Conservation (phyloP, 169 alveolate species). For the Pseudocohnilembus persalinus region DNA sequence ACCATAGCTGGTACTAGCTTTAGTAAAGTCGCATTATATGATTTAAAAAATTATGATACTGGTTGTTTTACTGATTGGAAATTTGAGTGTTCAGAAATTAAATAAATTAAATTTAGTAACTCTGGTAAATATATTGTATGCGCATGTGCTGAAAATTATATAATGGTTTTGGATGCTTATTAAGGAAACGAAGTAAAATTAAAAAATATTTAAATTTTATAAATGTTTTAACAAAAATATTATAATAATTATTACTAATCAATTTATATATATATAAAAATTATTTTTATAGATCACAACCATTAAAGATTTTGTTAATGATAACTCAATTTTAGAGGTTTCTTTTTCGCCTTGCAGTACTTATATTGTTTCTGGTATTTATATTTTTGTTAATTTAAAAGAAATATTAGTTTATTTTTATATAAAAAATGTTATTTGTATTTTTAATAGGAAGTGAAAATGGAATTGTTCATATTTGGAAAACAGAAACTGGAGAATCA, state of each 20-base stretch:
- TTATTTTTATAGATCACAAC: not conserved
- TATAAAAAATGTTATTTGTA: constrained; percentile 36
- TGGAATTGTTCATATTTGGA: constrained; percentile 34
- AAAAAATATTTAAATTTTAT: not conserved
- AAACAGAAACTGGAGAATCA: constrained; percentile 46
- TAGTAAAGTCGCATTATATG: constrained; percentile 20
- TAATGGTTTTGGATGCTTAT: constrained; percentile 51
- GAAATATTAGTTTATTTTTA: not conserved
- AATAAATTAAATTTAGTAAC: constrained; percentile 42
- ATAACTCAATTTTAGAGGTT: not conserved
- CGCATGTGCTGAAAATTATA: constrained; percentile 24
- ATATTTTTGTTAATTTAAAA: not conserved
- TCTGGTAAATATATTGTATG: constrained; percentile 46
- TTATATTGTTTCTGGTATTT: constrained; percentile 15
- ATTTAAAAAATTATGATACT: constrained; percentile 12
- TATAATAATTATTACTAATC: no score
- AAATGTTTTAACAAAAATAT: not conserved
- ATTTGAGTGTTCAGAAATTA: constrained; percentile 43
- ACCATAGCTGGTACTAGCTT: constrained; percentile 12
- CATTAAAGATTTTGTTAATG: not conserved
- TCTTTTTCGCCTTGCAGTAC: constrained; percentile 16
- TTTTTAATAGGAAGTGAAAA: constrained; percentile 40
- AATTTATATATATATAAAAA: no score
- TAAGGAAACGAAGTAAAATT: constrained; percentile 48
- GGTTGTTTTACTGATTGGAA: constrained; percentile 23